Conservation (phyloP, 805 yeast genomes). For the Candida yuanshanica region DNA sequence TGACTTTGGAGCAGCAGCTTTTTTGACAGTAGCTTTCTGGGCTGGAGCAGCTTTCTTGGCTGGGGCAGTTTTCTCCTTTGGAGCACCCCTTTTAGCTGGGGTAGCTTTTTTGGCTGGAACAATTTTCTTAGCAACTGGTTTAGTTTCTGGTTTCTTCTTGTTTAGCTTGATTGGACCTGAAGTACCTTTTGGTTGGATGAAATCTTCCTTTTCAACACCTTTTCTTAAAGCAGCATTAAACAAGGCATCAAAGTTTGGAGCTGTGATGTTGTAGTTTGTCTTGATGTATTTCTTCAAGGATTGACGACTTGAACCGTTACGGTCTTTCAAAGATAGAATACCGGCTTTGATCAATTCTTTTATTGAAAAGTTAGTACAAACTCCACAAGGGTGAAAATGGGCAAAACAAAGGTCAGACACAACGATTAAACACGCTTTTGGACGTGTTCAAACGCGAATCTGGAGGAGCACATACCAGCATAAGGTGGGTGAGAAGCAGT, state of each 20-base stretch:
- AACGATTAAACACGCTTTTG: background rate
- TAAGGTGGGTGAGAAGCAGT: slow-evolving; percentile 23
- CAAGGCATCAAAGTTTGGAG: slow-evolving; percentile 65
- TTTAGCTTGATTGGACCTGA: slow-evolving; percentile 75
- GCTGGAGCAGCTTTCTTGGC: slow-evolving; percentile 26
- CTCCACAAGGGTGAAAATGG: background rate
- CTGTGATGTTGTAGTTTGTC: slow-evolving; percentile 50
- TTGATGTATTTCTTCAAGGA: slow-evolving; percentile 81
- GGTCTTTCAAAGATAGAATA: slow-evolving; percentile 62
- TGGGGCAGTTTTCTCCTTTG: slow-evolving; percentile 23
- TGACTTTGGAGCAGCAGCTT: slow-evolving; percentile 25
- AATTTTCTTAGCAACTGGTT: slow-evolving; percentile 19
- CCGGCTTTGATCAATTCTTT: slow-evolving; percentile 45
- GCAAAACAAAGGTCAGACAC: background rate
- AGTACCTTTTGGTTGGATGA: slow-evolving; percentile 84
- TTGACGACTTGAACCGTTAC: slow-evolving; percentile 81
- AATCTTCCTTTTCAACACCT: slow-evolving; percentile 74
- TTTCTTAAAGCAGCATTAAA: slow-evolving; percentile 75
- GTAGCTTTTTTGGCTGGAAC: slow-evolving; percentile 25
- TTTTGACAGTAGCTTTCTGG: slow-evolving; percentile 24
- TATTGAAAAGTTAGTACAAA: background rate
- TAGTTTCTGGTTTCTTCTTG: slow-evolving; percentile 24
- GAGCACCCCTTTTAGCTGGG: slow-evolving; percentile 18
- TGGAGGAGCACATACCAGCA: slow-evolving; percentile 17
- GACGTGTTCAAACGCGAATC: background rate